Conservation (phyloP, 202 grass and related monocot genomes). For the Tripidium arundinaceum region DNA sequence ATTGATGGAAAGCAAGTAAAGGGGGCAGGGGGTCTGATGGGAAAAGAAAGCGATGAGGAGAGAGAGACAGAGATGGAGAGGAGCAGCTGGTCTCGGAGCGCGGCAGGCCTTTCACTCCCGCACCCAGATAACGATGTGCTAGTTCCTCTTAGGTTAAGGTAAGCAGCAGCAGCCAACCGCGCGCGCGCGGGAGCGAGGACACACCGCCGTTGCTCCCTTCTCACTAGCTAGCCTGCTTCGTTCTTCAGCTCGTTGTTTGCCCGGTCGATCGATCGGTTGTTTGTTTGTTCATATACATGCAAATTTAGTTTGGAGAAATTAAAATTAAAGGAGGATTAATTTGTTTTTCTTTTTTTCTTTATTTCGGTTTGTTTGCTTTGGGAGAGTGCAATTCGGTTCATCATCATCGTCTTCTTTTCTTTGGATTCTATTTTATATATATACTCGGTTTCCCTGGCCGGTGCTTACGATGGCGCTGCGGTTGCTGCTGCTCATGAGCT, state of each 20-base stretch:
- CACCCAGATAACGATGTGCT: slow-evolving; percentile 74
- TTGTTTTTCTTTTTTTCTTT: background rate
- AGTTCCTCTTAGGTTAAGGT: slow-evolving; percentile 56
- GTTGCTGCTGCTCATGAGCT: background rate
- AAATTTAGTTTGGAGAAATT: background rate
- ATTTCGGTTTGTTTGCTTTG: background rate
- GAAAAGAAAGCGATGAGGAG: slow-evolving; percentile 52
- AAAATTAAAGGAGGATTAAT: background rate
- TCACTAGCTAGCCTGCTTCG: background rate
- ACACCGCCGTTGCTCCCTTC: no score
- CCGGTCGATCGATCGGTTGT: background rate
- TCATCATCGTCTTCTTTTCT: background rate
- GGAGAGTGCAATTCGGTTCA: background rate
- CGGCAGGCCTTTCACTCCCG: slow-evolving; percentile 43
- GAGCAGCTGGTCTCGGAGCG: slow-evolving; percentile 31
- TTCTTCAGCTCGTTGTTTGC: background rate
- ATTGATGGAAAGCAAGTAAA: background rate
- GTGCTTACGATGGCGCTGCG: background rate
- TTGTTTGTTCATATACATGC: background rate
- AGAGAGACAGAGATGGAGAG: slow-evolving; percentile 48
- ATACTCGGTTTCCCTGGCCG: background rate
- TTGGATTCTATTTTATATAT: background rate
- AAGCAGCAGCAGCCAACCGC: background rate
- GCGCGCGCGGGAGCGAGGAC: background rate
- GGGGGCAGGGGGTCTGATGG: background rate